Base-by-base conservation (phyloP, 2,329 filamentous ascomycete species). In the Cytospora mali region DNA sequence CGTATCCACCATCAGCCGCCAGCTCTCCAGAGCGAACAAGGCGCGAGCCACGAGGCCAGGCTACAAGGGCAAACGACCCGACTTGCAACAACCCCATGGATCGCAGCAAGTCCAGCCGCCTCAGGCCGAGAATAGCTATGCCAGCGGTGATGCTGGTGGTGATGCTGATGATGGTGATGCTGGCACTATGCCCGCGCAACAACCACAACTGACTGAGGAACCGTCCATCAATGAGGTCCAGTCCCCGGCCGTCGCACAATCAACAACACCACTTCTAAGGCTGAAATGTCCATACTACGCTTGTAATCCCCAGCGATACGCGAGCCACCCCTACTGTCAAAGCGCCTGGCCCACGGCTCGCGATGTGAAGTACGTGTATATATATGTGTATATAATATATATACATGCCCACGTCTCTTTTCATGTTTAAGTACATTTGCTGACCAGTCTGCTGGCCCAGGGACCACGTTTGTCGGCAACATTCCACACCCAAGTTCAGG, bases 381-480 rank as follows among this genome's bases (percentile, higher is more conserved):
- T 27, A 7, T 28, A n/a, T n/a, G n/a, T n/a, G n/a, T n/a, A n/a
- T n/a, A n/a, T n/a, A n/a, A n/a, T n/a, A n/a, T n/a, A n/a, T n/a
- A n/a, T n/a, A 21, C 16, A 27, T 16, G n/a, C 48, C 23, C 16
- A n/a, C 25, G 10, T 46, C 18, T 13, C 42, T 46, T 10, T 42
- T 42, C 18, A 18, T 4, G 42, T 3, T 18, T 46, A 13, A 33
- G 23, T 16, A 7, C n/a, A 21, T 11, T 11, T 18, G 14, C 25
- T 39, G 50, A 10, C 16, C 16, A n/a, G 7, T 9, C 11, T 10
- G 21, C 27, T n/a, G 33, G 35, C n/a, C 7, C 54, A 73, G 71
- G 58, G 72, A 73, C 28, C 72, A 73, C 39, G 56, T 73, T 23
- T 69, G 68, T 49, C 69, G 71, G 23, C 64, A 66, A 2, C 72